Evolutionary conservation across 2,329 filamentous ascomycete species (phyloP).

Genomic region (Pseudogymnoascus sp.): DNA sequence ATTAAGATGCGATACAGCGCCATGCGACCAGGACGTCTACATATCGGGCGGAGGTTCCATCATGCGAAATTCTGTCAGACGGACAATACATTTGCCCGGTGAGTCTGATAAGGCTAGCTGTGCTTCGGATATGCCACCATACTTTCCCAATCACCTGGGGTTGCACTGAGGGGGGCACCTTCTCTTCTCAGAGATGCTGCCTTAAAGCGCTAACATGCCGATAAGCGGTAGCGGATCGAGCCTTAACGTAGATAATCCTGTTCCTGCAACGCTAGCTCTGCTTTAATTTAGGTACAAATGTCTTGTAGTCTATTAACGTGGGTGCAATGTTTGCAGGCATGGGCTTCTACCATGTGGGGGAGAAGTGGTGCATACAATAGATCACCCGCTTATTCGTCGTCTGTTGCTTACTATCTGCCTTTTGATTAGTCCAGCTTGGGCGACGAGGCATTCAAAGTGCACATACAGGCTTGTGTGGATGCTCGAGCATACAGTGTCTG

Average conservation of each 20-base stretch:
- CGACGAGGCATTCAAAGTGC: neutral
- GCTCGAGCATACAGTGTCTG: neutral
- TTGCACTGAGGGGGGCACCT: neutral
- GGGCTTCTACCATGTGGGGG: neutral
- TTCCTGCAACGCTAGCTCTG: neutral
- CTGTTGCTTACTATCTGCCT: neutral
- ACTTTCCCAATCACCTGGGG: neutral
- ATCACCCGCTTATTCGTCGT: neutral
- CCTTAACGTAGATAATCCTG: neutral
- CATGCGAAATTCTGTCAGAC: neutral
- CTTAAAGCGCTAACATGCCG: neutral
- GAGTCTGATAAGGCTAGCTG: neutral
- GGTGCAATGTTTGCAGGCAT: neutral
- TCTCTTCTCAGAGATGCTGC: neutral
- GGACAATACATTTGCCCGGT: neutral
- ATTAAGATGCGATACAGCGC: neutral
- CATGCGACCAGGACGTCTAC: neutral
- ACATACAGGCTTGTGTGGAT: neutral
- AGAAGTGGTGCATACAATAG: neutral
- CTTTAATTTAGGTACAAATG: neutral
- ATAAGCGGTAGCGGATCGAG: neutral
- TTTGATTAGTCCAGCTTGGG: neutral
- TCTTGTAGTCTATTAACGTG: neutral
- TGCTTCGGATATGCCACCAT: neutral
- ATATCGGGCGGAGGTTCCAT: neutral